Percentiles rank a stretch among this genome's conserved stretches.
Conservation (phyloP, 2,329 filamentous ascomycete species). For the Monilinia aucupariae region DNA sequence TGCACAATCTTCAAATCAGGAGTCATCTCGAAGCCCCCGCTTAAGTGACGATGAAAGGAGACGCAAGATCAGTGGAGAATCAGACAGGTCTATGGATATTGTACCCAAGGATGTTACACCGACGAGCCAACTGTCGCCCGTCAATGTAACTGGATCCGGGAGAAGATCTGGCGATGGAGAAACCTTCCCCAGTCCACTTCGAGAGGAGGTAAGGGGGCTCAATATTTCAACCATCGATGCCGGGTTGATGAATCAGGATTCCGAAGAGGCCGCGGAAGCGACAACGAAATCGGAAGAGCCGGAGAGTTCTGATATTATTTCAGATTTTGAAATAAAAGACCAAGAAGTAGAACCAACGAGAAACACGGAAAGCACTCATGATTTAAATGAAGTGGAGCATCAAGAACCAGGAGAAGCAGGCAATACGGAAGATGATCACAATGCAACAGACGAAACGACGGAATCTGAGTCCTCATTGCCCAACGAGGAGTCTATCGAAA, state of each 20-base stretch:
- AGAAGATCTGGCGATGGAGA: slow-evolving; percentile 9
- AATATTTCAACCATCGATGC: neutral
- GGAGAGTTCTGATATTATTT: neutral
- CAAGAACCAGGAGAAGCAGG: slow-evolving; percentile 1
- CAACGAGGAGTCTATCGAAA: slow-evolving; percentile 25
- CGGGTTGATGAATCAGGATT: neutral
- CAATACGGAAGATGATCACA: slow-evolving; percentile 1
- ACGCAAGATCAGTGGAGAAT: slow-evolving; percentile 30
- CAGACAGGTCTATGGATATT: slow-evolving; percentile 32
- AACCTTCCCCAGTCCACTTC: slow-evolving; percentile 11
- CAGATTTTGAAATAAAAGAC: neutral
- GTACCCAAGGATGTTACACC: slow-evolving; percentile 33
- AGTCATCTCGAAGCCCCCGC: slow-evolving; percentile 28
- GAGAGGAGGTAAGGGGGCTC: slow-evolving; percentile 7
- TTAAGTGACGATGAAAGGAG: slow-evolving; percentile 31
- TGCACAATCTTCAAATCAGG: slow-evolving; percentile 24
- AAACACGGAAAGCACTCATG: slow-evolving; percentile 11
- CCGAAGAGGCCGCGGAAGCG: neutral
- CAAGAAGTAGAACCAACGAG: slow-evolving; percentile 1
- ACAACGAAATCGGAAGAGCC: neutral
- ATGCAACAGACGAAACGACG: slow-evolving; percentile 23
- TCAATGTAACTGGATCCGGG: slow-evolving; percentile 5
- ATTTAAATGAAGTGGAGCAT: slow-evolving; percentile 9
- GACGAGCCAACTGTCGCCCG: slow-evolving; percentile 19
- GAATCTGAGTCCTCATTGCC: slow-evolving; percentile 26